phyloP scores from a whole-genome alignment of 1,139 yeast species.

The Yamadazyma kanchanaburiensis region DNA sequence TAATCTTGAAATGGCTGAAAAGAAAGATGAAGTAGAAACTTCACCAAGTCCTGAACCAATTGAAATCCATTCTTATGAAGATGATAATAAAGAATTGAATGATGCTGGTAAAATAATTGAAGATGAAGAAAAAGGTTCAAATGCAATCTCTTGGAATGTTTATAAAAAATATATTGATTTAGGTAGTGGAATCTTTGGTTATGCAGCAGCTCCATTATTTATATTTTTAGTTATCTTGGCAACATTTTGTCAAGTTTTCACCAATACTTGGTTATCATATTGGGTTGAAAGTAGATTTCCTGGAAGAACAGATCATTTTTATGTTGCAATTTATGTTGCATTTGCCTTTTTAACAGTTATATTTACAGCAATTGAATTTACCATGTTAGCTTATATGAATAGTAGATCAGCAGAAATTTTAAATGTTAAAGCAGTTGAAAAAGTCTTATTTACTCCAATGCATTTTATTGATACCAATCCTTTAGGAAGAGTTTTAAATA shows the following conservation, averaged over 20 bases:
- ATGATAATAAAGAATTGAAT: conserved; percentile 3
- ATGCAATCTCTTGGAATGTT: conserved; percentile 37
- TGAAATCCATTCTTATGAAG: conserved; percentile 1
- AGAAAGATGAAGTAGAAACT: conserved; percentile 13
- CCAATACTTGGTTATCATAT: conserved; percentile 40
- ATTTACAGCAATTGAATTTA: conserved; percentile 49
- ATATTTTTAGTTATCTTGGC: conserved; percentile 38
- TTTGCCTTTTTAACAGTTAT: conserved; percentile 42
- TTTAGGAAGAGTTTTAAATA: conserved; percentile 57
- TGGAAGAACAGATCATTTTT: conserved; percentile 21
- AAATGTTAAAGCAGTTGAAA: conserved; percentile 34
- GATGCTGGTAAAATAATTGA: conserved; percentile 26
- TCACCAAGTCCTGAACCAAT: neutral
- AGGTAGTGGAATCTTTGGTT: conserved; percentile 39
- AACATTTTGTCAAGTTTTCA: conserved; percentile 33
- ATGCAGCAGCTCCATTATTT: conserved; percentile 28
- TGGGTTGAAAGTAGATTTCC: conserved; percentile 31
- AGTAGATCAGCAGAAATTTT: conserved; percentile 37
- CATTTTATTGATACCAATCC: conserved; percentile 60
- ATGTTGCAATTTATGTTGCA: conserved; percentile 31
- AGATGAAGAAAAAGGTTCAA: conserved; percentile 39
- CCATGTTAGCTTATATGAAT: conserved; percentile 52
- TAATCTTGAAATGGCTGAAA: conserved; percentile 19
- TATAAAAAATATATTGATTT: conserved; percentile 31
- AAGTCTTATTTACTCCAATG: conserved; percentile 49